Evolutionary conservation across 1,284 basidiomycete genomes (phyloP).

Genomic region (Ceraceosorus guamensis): DNA sequence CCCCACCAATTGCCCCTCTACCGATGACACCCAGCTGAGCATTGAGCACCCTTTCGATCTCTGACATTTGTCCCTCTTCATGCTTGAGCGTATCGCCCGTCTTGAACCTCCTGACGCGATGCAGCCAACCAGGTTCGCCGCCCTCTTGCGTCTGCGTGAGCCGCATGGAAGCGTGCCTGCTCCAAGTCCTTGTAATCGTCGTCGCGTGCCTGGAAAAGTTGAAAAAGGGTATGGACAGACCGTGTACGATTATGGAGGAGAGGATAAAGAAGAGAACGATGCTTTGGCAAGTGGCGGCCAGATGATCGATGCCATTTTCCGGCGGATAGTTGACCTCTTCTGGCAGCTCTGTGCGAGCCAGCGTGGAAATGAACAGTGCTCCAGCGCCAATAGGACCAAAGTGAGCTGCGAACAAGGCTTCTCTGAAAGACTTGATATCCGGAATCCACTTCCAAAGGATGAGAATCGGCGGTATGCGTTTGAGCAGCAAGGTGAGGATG

Average conservation of each 20-base stretch:
- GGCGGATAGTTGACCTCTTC: slow-evolving; percentile 38
- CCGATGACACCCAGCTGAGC: slow-evolving; percentile 37
- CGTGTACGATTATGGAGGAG: slow-evolving; percentile 45
- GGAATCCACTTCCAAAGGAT: slow-evolving; percentile 46
- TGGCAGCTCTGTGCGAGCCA: slow-evolving; percentile 36
- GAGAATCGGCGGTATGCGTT: slow-evolving; percentile 45
- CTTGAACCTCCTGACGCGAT: slow-evolving; percentile 25
- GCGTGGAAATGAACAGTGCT: slow-evolving; percentile 45
- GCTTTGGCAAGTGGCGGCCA: slow-evolving; percentile 44
- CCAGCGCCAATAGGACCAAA: slow-evolving; percentile 48
- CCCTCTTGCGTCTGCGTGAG: slow-evolving; percentile 13
- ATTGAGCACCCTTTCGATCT: slow-evolving; percentile 18
- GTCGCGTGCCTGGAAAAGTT: slow-evolving; percentile 35
- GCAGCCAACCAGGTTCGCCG: slow-evolving; percentile 41
- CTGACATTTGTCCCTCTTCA: slow-evolving; percentile 14
- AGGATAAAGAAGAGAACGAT: slow-evolving; percentile 48
- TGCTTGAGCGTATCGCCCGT: slow-evolving; percentile 22
- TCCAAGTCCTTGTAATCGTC: slow-evolving; percentile 40
- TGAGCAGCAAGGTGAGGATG: slow-evolving; percentile 38
- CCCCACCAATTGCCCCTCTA: slow-evolving; percentile 33
- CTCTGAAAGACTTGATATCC: slow-evolving; percentile 48
- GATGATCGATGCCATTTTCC: slow-evolving; percentile 35
- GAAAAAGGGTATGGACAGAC: slow-evolving; percentile 48
- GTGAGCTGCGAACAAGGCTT: slow-evolving; percentile 46
- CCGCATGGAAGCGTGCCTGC: slow-evolving; percentile 23